These are phyloP conservation scores for Linderniella brevidens DNA, from an alignment of 257 asterid species.

Conservation along the genomic window DNA sequence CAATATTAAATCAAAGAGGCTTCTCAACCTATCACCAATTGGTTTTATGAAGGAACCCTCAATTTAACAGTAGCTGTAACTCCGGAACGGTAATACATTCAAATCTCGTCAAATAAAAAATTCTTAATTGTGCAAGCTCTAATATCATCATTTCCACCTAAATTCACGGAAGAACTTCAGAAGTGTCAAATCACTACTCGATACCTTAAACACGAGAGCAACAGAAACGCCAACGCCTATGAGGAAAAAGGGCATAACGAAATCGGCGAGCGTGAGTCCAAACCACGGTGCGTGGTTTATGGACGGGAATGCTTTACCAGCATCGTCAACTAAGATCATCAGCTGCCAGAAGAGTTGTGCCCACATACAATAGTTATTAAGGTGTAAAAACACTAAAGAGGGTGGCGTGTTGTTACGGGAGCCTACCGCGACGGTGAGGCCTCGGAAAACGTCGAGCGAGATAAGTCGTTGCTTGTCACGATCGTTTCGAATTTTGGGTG, in stretches of 20 bases:
- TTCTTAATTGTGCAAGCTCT: background rate
- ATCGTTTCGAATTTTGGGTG: conserved; percentile 16
- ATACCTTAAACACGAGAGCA: conserved; percentile 75
- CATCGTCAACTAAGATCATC: conserved; percentile 91
- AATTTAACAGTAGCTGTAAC: too few species aligned
- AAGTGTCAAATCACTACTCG: conserved; percentile 3
- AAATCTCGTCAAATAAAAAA: too few species aligned
- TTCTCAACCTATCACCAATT: too few species aligned
- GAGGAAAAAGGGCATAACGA: conserved; percentile 92
- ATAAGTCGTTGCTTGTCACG: conserved; percentile 44
- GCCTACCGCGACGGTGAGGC: conserved; percentile 68
- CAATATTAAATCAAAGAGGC: too few species aligned
- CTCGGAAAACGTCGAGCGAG: conserved; percentile 89
- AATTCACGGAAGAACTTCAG: conserved; percentile 4
- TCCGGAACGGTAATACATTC: too few species aligned
- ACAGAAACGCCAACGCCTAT: conserved; percentile 73
- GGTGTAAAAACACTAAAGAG: background rate
- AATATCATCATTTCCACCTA: conserved; percentile 1
- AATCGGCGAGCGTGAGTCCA: conserved; percentile 85
- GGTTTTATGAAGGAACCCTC: too few species aligned
- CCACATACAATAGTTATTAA: background rate
- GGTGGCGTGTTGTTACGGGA: conserved; percentile 1
- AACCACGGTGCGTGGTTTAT: conserved; percentile 92
- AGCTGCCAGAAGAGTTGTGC: conserved; percentile 20
- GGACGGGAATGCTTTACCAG: conserved; percentile 77